phyloP scores from a whole-genome alignment of 2,329 filamentous ascomycete genomes.

The Pyricularia pennisetigena region DNA sequence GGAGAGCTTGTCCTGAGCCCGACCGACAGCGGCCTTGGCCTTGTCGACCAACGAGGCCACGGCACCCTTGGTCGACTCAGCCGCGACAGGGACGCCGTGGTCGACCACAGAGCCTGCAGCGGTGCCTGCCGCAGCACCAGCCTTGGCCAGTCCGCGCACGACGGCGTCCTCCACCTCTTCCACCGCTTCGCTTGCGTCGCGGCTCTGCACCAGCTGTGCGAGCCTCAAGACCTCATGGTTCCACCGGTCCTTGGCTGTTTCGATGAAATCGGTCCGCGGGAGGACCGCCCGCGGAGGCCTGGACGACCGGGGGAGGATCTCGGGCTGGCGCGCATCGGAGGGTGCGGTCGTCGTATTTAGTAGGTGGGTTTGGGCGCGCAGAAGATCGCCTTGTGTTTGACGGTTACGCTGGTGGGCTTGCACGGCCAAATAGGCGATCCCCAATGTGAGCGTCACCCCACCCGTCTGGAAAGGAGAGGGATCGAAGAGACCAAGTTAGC shows the following conservation, averaged over 20 bases:
- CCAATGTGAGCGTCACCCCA: constrained; percentile 66
- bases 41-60: constrained; percentile 24
- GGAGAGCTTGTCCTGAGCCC: constrained; percentile 26
- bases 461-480: constrained; percentile 43
- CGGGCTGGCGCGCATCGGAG: constrained; percentile 14
- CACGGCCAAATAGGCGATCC: constrained; percentile 61
- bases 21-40: constrained; percentile 24
- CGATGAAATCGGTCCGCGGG: constrained; percentile 46
- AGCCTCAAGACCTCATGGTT: constrained; percentile 62
- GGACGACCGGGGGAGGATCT: constrained; percentile 29
- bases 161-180: constrained; percentile 12
- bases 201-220: constrained; percentile 52
- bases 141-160: constrained; percentile 11
- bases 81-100: constrained; percentile 15
- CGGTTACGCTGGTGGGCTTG: constrained; percentile 62
- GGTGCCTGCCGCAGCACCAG: constrained; percentile 6
- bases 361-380: constrained; percentile 46
- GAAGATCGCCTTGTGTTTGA: constrained; percentile 42
- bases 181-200: constrained; percentile 23
- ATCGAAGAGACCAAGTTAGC: background rate
- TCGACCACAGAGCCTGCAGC: constrained; percentile 12
- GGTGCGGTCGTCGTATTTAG: constrained; percentile 37
- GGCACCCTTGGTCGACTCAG: constrained; percentile 22
- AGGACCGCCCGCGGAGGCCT: constrained; percentile 39
- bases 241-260: constrained; percentile 68